These are phyloP conservation scores for Aspergillus awamori DNA, from an alignment of 2,329 filamentous ascomycete species.

Conservation along the genomic window DNA sequence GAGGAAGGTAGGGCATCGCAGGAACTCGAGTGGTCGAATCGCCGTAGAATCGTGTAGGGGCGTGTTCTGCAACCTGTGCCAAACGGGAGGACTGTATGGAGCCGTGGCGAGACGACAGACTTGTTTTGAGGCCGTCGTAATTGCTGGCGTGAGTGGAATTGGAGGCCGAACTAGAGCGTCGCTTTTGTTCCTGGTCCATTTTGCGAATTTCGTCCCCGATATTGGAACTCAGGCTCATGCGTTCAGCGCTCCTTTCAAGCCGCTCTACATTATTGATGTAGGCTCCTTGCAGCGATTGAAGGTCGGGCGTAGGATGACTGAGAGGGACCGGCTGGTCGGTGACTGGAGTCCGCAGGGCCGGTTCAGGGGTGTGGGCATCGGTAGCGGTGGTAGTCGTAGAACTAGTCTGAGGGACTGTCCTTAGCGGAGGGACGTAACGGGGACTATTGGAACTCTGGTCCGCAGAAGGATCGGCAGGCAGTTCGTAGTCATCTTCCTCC, in stretches of 20 bases:
- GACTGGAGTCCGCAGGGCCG: constrained; percentile 42
- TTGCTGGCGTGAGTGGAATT: constrained; percentile 47
- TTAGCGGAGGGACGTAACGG: constrained; percentile 34
- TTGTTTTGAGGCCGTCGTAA: constrained; percentile 44
- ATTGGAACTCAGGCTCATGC: constrained; percentile 51
- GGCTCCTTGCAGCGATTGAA: constrained; percentile 54
- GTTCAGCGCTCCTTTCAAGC: constrained; percentile 52
- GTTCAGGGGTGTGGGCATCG: constrained; percentile 29
- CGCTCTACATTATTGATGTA: constrained; percentile 54
- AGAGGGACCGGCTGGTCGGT: constrained; percentile 48
- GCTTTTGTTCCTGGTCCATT: constrained; percentile 50
- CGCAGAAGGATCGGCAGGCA: constrained; percentile 30
- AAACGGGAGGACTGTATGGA: constrained; percentile 48
- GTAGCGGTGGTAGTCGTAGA: constrained; percentile 12
- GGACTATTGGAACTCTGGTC: constrained; percentile 27
- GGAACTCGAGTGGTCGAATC: constrained; percentile 16
- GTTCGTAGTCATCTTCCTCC: constrained; percentile 52
- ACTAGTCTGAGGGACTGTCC: constrained; percentile 23
- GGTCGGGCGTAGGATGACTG: constrained; percentile 52
- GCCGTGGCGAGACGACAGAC: constrained; percentile 44
- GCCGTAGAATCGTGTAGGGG: constrained; percentile 33
- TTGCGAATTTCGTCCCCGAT: constrained; percentile 50
- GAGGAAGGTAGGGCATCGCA: constrained; percentile 24
- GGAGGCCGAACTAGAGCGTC: constrained; percentile 45
- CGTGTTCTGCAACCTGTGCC: constrained; percentile 45